Conservation (phyloP, 163 green algal species). For the Prototheca cutis region DNA sequence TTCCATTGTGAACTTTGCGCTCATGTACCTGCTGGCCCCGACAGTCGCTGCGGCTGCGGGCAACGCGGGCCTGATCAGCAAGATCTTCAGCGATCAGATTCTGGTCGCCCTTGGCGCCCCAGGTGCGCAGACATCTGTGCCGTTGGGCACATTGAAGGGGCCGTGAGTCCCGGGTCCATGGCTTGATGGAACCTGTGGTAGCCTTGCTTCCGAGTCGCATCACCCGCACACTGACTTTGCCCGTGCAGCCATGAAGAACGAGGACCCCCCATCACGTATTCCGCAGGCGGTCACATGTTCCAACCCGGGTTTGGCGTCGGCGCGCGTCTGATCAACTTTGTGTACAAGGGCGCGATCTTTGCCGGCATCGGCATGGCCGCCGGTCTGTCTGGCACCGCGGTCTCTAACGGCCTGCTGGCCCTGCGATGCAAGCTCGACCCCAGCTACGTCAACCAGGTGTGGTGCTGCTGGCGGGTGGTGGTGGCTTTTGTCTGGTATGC, state of each 20-base stretch:
- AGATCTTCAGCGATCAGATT: conserved; percentile 59
- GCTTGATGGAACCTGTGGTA: too few relatives aligned
- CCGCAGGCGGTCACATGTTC: conserved; percentile 78
- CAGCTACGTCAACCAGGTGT: conserved; percentile 28
- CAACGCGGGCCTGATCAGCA: conserved; percentile 36
- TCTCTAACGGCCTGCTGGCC: conserved; percentile 75
- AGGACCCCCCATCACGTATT: too few relatives aligned
- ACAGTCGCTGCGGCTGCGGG: conserved; percentile 45
- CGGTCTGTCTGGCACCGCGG: conserved; percentile 73
- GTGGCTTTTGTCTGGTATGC: too few relatives aligned
- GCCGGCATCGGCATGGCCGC: conserved; percentile 75
- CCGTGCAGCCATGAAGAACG: too few relatives aligned
- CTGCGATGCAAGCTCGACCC: conserved; percentile 59
- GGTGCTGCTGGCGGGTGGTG: not conserved
- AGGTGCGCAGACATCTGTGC: too few relatives aligned
- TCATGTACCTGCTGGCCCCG: conserved; percentile 89
- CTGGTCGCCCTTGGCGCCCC: conserved; percentile 60
- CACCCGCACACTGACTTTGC: too few relatives aligned
- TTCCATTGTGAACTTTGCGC: conserved; percentile 89
- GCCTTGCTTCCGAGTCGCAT: too few relatives aligned
- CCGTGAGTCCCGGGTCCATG: too few relatives aligned
- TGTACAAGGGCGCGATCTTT: conserved; percentile 87
- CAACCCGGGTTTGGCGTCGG: conserved; percentile 64
- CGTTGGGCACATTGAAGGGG: too few relatives aligned
- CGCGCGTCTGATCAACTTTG: conserved; percentile 64